These are phyloP conservation scores for Sapria himalayana DNA, from an alignment of 345 rosid genomes.

Conservation along the genomic window DNA sequence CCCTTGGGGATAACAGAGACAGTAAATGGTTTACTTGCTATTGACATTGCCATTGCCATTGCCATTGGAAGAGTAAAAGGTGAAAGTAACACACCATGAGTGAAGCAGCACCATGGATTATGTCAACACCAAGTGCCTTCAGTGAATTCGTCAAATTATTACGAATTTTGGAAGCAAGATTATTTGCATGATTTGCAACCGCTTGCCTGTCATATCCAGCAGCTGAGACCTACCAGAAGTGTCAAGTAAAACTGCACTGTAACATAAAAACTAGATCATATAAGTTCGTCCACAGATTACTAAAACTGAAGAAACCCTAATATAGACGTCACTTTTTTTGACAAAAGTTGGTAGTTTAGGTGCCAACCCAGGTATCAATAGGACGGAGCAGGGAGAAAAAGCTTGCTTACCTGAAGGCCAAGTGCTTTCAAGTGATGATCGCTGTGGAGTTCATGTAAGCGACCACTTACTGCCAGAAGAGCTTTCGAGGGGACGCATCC, in stretches of 20 bases:
- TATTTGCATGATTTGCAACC: slow-evolving; percentile 94
- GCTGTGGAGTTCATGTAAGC: slow-evolving; percentile 82
- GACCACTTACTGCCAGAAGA: slow-evolving; percentile 87
- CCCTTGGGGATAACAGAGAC: slow-evolving; percentile 27
- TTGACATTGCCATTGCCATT: too few species aligned
- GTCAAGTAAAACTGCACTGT: neutral
- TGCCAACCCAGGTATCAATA: too few species aligned
- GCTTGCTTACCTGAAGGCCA: slow-evolving; percentile 82
- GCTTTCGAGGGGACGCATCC: slow-evolving; percentile 99
- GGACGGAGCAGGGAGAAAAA: too few species aligned
- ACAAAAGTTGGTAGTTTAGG: too few species aligned
- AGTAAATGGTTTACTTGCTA: neutral
- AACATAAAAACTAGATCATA: too few species aligned
- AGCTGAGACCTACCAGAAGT: slow-evolving; percentile 47
- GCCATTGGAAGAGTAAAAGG: too few species aligned
- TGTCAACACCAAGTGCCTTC: slow-evolving; percentile 90
- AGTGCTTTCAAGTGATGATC: slow-evolving; percentile 92
- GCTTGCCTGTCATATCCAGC: slow-evolving; percentile 90
- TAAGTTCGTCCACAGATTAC: too few species aligned
- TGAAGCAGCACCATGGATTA: slow-evolving; percentile 69
- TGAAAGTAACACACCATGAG: slow-evolving; percentile 39
- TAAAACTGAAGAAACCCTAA: too few species aligned
- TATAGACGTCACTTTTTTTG: too few species aligned
- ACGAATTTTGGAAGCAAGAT: slow-evolving; percentile 76
- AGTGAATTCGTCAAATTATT: slow-evolving; percentile 77